Evolutionary conservation across 177 flowering plant genomes (phyloP).

Genomic region (Vitis hybrid): DNA sequence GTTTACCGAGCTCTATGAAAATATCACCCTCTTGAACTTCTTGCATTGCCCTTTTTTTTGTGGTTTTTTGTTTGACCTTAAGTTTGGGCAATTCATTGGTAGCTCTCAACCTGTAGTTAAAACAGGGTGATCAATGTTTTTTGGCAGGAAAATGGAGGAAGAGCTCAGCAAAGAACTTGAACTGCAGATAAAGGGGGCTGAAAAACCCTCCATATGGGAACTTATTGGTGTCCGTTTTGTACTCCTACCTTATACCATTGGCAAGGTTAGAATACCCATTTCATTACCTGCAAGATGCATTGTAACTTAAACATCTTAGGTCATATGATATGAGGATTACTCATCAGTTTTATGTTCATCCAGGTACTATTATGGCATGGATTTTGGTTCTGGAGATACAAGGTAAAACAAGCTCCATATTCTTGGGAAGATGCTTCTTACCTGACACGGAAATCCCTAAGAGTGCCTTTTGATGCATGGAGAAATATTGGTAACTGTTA

Average conservation of each 20-base stretch:
- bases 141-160: conserved; percentile 66
- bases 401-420: conserved; percentile 63
- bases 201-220: conserved; percentile 84
- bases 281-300: neutral
- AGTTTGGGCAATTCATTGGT: neutral
- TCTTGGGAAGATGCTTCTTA: conserved; percentile 95
- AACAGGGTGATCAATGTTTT: neutral
- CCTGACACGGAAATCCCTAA: conserved; percentile 63
- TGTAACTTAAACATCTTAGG: neutral
- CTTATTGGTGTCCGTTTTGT: conserved; percentile 68
- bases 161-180: conserved; percentile 92
- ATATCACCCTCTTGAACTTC: no score
- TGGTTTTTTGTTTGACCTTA: neutral
- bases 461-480: conserved; percentile 71
- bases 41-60: neutral
- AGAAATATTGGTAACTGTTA: conserved; percentile 49
- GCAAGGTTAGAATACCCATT: conserved; percentile 56
- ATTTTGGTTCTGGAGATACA: conserved; percentile 91
- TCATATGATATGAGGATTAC: conserved; percentile 2
- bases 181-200: conserved; percentile 84
- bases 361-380: conserved; percentile 76
- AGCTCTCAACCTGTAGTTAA: neutral
- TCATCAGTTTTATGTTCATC: conserved; percentile 19
- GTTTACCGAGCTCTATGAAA: no score
- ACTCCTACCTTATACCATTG: conserved; percentile 79